Evolutionary conservation across 2,329 filamentous ascomycete species (phyloP), one percentile per base, ranked within the genome.

Genomic region (Exophiala calicioides): DNA sequence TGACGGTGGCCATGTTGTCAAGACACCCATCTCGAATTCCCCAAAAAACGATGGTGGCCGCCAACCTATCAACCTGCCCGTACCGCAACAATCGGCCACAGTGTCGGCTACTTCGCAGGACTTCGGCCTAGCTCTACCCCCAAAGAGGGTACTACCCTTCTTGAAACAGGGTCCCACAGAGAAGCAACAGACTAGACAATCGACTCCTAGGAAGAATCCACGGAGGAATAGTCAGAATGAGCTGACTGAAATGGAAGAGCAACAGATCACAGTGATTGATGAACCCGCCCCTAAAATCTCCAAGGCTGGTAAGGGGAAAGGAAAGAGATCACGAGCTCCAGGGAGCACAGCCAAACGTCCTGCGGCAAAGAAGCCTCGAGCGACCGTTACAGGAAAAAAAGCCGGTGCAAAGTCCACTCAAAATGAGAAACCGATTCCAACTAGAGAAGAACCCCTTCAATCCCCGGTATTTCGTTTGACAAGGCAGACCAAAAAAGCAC

Each of bases 121-220:
- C 3, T 16, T 23, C 6, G 29, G 23, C 16, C 36, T 50, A 8
- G 23, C 10, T 40, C 58, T 73, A n/a, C 71, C 71, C 12, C 71
- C 71, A 15, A 70, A 63, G 49, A 54, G 71, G 50, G 60, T 66
- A 12, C 61, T 74, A 0, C 71, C 71, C 2, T 74, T 73, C 44
- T 42, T 59, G 19, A 61, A 44, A 58, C 59, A 15, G 54, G 43
- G 12, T 27, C 52, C 20, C 62, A 62, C 40, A 58, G 13, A 20
- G 9, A 40, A 23, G 21, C 20, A n/a, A 23, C 8, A n/a, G 13
- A 26, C 7, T 7, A 37, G 5, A 18, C 8, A 9, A 7, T 8
- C 34, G 43, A n/a, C 29, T 36, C 40, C n/a, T 15, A 39, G 13
- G 5, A 16, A n/a, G n/a, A 3, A 5, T 2, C 23, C 5, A 32